These are phyloP conservation scores for Candida insectalens DNA, from an alignment of 805 yeast genomes.

Conservation along the genomic window DNA sequence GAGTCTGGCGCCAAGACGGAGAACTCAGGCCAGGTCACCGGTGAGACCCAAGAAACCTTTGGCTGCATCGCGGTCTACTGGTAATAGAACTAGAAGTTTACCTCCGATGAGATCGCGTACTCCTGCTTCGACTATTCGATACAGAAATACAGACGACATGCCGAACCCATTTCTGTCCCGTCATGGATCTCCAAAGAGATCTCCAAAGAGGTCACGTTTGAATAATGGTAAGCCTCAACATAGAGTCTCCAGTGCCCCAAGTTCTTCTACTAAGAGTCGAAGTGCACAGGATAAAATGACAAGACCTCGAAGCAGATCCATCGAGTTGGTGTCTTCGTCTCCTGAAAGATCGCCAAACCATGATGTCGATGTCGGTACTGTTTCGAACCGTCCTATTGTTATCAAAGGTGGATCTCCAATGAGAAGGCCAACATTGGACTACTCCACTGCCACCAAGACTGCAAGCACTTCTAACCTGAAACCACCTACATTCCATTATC, in stretches of 20 bases:
- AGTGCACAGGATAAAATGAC: no score
- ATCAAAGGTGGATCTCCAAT: constrained; percentile 21
- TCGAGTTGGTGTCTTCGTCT: no score
- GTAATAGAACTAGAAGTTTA: constrained; percentile 1
- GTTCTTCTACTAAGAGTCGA: not conserved
- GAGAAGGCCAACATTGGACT: constrained; percentile 5
- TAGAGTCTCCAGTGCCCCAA: not conserved
- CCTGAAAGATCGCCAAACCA: constrained; percentile 4
- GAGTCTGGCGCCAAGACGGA: constrained; percentile 8
- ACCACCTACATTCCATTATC: constrained; percentile 1
- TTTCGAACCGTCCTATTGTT: constrained; percentile 18
- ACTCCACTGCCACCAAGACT: not conserved
- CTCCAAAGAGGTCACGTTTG: not conserved
- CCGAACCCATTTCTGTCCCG: constrained; percentile 16
- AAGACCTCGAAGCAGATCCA: no score
- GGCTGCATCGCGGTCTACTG: not conserved
- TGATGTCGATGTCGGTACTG: constrained; percentile 4
- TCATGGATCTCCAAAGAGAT: constrained; percentile 5
- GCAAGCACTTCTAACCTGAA: not conserved
- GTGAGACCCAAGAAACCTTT: constrained; percentile 13
- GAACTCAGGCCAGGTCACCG: constrained; percentile 8
- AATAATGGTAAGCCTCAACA: not conserved
- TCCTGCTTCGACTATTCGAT: not conserved
- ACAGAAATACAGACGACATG: constrained; percentile 8
- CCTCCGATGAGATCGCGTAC: constrained; percentile 2